Evolutionary conservation across 1,139 yeast species (phyloP).

Genomic region (Hemisphaericaspora xylanilytica): DNA sequence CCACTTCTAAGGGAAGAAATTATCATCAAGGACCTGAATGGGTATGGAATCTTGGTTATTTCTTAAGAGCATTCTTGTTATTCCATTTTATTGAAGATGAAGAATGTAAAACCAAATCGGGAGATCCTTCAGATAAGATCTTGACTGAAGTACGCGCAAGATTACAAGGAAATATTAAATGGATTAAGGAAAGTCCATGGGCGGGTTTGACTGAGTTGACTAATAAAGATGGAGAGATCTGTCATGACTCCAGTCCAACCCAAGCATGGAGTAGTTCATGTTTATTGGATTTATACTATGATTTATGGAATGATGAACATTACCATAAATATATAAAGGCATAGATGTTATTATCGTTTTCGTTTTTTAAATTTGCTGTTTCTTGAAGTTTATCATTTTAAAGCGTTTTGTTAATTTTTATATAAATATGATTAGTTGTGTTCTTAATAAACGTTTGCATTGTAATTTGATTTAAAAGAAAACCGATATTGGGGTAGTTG

Average conservation of each 20-base stretch:
- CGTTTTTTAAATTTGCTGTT: neutral
- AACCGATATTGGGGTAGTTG: no score
- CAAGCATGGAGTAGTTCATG: slow-evolving; percentile 97
- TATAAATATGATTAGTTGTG: no score
- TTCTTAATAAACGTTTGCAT: no score
- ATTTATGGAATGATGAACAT: slow-evolving; percentile 39
- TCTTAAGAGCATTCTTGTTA: slow-evolving; percentile 67
- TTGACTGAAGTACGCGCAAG: slow-evolving; percentile 49
- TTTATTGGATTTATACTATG: slow-evolving; percentile 74
- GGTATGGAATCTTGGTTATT: slow-evolving; percentile 92
- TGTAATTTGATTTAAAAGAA: no score
- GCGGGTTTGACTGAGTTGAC: slow-evolving; percentile 92
- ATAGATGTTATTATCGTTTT: neutral
- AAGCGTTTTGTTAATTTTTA: no score
- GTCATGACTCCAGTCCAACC: slow-evolving; percentile 87
- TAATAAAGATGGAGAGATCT: slow-evolving; percentile 77
- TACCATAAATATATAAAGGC: slow-evolving; percentile 3
- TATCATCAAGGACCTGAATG: slow-evolving; percentile 99
- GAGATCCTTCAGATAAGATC: slow-evolving; percentile 33
- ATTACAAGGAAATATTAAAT: slow-evolving; percentile 59
- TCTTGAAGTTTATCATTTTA: neutral
- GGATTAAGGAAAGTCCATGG: slow-evolving; percentile 81
- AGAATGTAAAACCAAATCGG: slow-evolving; percentile 21
- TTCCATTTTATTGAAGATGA: slow-evolving; percentile 46
- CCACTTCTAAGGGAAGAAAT: slow-evolving; percentile 92